Evolutionary conservation across 495 filamentous ascomycete species (phyloP), one percentile per base, ranked within the genome.

Genomic region (Neurospora sp.): DNA sequence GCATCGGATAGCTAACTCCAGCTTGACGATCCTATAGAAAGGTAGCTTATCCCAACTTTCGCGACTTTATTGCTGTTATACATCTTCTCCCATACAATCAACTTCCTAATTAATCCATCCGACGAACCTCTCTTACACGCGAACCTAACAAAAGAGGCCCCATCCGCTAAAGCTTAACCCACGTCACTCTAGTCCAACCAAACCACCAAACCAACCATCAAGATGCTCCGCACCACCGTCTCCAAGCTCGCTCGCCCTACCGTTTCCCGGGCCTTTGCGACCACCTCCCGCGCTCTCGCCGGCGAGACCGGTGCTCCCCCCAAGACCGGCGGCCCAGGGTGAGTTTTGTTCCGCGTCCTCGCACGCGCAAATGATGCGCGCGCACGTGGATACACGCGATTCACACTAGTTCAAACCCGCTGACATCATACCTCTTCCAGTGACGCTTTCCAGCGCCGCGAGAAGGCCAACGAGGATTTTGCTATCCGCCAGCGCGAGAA

Each of bases 361-460:
- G 1, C 20, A 2, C 12, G 12, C 54, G 9, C n/a, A 8, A 4
- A 35, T 10, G 42, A 44, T 44, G 42, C 48, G 27, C 48, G 20
- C 54, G 27, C 54, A 66, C 23, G 23, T 66, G 54, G 14, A 59
- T 5, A 31, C 48, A 12, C 23, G 9, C 44, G 3, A n/a, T 44
- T 44, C 46, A 38, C 40, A 18, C 46, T 48, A 12, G n/a, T 12
- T 48, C 46, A 23, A 37, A 11, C 9, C 71, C 40, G 70, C 74
- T 66, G 11, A 70, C 70, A 73, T 35, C 8, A 39, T 12, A 39
- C 42, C 9, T 9, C 70, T 10, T 27, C 48, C 74, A 95, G 94
- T 74, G 96, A 99, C 81, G 86, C 91, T 70, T 99, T 97, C 88
- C 91, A 91, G 80, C 90, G 90, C 81, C 93, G 96, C 77, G 96